Base-by-base conservation (phyloP, 139 green algal genomes). In the Asterochloris sp. region DNA sequence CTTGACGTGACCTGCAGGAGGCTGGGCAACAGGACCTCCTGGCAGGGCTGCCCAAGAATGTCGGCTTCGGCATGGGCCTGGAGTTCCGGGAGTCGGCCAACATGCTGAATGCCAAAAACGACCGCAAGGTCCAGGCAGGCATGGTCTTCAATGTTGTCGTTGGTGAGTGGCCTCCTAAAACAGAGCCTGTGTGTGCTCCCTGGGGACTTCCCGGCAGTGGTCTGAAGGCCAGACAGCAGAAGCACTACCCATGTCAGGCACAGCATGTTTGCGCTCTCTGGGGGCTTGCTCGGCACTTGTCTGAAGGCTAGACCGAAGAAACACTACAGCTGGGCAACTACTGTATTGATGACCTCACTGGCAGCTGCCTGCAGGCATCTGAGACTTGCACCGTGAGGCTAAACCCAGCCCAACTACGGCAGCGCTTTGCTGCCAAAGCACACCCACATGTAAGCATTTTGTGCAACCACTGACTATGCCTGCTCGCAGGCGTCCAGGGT, bases 41-140 rank as follows among this genome's bases (percentile, higher is more conserved):
- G 13, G 85, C 91, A 19, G 84, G 89, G 47, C 85, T 99, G 26
- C 83, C 87, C 27, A 97, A 96, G 82, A 97, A 92, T 77, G 83
- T 98, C 19, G 97, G 97, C 62, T 94, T 92, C 62, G 93, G 90
- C 83, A 98, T 98, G 83, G 97, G 97, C 23, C 87, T 98, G 74
- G 95, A 98, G 89, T 90, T 98, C 81, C 73, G 88, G 11, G 94
- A 97, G 76, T 83, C 76, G 13, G 68, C 61, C 10, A 81, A 89
- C 27, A 27, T 75, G 21, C 83, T 98, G 12, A 91, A 83, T n/a
- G 68, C 86, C 26, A 91, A 88, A 73, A 94, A 91, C 85, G 76
- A 85, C 21, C 79, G 71, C 16, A 78, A 77, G 9, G 87, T 92
- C 24, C 69, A 64, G 17, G 76, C 88, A 16, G 87, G 89, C 84